Percentiles rank a stretch among this genome's conserved stretches.
Evolutionary conservation across 148 eudicot species (phyloP).

Genomic region (Camellia japonica): DNA sequence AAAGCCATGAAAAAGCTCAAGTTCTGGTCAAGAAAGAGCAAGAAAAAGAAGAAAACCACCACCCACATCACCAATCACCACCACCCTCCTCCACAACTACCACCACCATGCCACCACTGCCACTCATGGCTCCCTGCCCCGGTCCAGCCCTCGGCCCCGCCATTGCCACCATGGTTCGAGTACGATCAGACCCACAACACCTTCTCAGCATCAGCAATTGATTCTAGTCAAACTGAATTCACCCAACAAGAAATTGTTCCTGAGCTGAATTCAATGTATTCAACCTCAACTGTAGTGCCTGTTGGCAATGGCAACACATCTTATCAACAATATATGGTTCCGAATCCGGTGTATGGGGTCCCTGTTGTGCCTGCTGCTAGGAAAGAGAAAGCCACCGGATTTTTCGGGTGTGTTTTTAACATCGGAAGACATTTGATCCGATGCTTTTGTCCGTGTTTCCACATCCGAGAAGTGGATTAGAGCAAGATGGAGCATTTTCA

Average conservation of each 20-base stretch:
- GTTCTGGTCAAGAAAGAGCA: constrained; percentile 55
- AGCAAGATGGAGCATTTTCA: no score
- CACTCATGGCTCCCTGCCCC: constrained; percentile 21
- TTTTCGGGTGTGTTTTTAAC: constrained; percentile 27
- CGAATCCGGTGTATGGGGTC: constrained; percentile 22
- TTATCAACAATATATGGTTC: constrained; percentile 29
- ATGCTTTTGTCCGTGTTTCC: constrained; percentile 20
- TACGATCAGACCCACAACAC: constrained; percentile 17
- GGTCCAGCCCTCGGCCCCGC: constrained; percentile 47
- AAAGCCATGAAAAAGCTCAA: constrained; percentile 51
- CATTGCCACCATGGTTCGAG: constrained; percentile 40
- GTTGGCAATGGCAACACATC: constrained; percentile 2
- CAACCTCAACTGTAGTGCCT: neutral
- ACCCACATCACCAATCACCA: constrained; percentile 6
- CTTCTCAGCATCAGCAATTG: neutral
- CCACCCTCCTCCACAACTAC: constrained; percentile 22
- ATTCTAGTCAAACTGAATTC: constrained; percentile 19
- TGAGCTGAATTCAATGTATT: neutral
- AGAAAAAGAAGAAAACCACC: constrained; percentile 26
- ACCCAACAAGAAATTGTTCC: constrained; percentile 11
- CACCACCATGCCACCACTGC: constrained; percentile 17
- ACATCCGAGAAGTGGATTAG: constrained; percentile 5
- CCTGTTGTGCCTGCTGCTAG: constrained; percentile 20
- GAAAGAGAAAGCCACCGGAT: constrained; percentile 22
- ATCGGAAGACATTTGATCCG: constrained; percentile 33